These are phyloP conservation scores for Zygosaccharomyces gambellarensis DNA, from an alignment of 805 yeast genomes.

Conservation along the genomic window DNA sequence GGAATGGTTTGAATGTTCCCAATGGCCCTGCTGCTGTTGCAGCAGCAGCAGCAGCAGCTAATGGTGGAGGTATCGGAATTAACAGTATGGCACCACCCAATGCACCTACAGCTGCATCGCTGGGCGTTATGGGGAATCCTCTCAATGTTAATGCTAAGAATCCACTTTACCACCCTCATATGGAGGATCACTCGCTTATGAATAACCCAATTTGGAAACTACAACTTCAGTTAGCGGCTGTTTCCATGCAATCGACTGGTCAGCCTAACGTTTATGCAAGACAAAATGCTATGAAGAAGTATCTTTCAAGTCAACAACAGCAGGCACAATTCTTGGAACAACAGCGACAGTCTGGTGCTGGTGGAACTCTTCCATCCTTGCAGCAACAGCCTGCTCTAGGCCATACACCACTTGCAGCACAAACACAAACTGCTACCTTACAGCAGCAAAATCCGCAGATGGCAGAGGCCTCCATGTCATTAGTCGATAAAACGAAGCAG, in stretches of 20 bases:
- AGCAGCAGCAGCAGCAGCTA: slow-evolving; percentile 7
- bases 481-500: slow-evolving; percentile 34
- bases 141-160: slow-evolving; percentile 25
- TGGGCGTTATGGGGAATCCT: slow-evolving; percentile 4
- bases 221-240: slow-evolving; percentile 33
- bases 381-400: slow-evolving; percentile 6
- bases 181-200: slow-evolving; percentile 30
- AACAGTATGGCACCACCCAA: slow-evolving; percentile 4
- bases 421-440: slow-evolving; percentile 6
- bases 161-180: slow-evolving; percentile 35
- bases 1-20: slow-evolving; percentile 1
- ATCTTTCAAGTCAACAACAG: slow-evolving; percentile 24
- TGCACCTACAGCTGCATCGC: slow-evolving; percentile 5
- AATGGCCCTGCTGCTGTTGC: slow-evolving; percentile 7
- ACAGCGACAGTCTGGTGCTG: slow-evolving; percentile 9
- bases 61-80: slow-evolving; percentile 7
- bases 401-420: slow-evolving; percentile 1
- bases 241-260: slow-evolving; percentile 33
- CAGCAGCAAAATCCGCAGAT: slow-evolving; percentile 20
- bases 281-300: slow-evolving; percentile 36
- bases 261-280: slow-evolving; percentile 37
- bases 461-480: slow-evolving; percentile 29
- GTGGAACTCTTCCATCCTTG: background rate
- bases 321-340: slow-evolving; percentile 14
- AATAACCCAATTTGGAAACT: slow-evolving; percentile 36